Percentiles rank a stretch among this genome's conserved stretches.
Evolutionary conservation across 2,329 filamentous ascomycete species (phyloP).

Genomic region (Talaromyces pinophilus): DNA sequence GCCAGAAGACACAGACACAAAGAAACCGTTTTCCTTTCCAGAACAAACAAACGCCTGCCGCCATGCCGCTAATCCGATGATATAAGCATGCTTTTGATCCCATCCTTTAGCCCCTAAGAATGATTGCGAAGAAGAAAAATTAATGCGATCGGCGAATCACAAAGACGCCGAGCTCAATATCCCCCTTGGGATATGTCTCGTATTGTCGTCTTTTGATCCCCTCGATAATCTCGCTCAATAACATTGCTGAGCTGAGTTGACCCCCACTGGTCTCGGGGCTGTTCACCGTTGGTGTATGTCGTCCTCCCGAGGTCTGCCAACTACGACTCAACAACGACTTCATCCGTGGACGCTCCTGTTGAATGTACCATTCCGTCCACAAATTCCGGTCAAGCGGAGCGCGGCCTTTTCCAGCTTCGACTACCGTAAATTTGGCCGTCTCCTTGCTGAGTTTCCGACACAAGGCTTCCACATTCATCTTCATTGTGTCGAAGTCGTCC

Average conservation of each 20-base stretch:
- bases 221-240: conserved; percentile 61
- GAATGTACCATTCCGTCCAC: conserved; percentile 66
- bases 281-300: conserved; percentile 36
- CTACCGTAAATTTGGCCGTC: conserved; percentile 45
- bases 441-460: conserved; percentile 40
- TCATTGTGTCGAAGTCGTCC: conserved; percentile 56
- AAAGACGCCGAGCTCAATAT: conserved; percentile 52
- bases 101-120: not conserved
- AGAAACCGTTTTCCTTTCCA: conserved; percentile 24
- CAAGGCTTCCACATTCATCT: conserved; percentile 42
- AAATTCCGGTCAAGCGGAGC: conserved; percentile 54
- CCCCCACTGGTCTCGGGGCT: conserved; percentile 27
- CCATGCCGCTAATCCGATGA: conserved; percentile 20
- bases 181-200: conserved; percentile 46
- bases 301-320: conserved; percentile 37
- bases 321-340: conserved; percentile 51
- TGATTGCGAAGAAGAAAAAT: conserved; percentile 10
- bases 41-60: conserved; percentile 24
- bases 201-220: conserved; percentile 56
- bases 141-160: conserved; percentile 49
- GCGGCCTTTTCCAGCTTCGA: conserved; percentile 55
- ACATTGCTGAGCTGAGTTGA: conserved; percentile 54
- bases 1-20: conserved; percentile 25
- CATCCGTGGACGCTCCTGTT: conserved; percentile 63
- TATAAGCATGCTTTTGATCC: not conserved